These are phyloP conservation scores for Cornus florida DNA, from an alignment of 148 eudicot species.

Conservation along the genomic window DNA sequence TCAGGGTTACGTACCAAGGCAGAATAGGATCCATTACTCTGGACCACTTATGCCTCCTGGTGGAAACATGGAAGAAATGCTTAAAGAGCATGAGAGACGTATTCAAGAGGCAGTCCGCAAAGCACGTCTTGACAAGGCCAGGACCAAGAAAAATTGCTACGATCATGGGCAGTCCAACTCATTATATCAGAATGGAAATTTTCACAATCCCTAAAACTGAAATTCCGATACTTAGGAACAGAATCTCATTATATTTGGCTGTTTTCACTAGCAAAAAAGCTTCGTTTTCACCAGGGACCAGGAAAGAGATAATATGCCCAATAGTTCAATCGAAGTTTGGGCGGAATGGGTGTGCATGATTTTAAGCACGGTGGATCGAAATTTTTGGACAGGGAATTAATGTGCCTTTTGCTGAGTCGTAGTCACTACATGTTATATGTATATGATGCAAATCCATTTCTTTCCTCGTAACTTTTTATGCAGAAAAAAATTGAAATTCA, in stretches of 20 bases:
- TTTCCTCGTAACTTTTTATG: neutral
- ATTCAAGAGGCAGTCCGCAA: conserved; percentile 72
- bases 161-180: neutral
- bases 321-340: neutral
- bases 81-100: conserved; percentile 67
- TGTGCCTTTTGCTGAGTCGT: conserved; percentile 4
- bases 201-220: neutral
- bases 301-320: neutral
- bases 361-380: neutral
- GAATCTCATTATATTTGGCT: neutral
- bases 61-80: conserved; percentile 70
- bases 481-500: neutral
- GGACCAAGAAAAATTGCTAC: conserved; percentile 18
- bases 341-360: neutral
- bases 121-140: conserved; percentile 40
- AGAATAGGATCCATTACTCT: conserved; percentile 49
- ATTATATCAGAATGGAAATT: neutral
- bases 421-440: neutral
- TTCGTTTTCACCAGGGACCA: neutral
- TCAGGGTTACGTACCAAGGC: conserved; percentile 47
- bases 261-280: neutral
- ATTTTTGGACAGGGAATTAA: conserved; percentile 5
- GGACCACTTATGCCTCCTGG: conserved; percentile 72
- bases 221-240: neutral
- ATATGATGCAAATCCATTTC: neutral